phyloP scores from a whole-genome alignment of 805 yeast genomes.

The Teunomyces pallodes region DNA sequence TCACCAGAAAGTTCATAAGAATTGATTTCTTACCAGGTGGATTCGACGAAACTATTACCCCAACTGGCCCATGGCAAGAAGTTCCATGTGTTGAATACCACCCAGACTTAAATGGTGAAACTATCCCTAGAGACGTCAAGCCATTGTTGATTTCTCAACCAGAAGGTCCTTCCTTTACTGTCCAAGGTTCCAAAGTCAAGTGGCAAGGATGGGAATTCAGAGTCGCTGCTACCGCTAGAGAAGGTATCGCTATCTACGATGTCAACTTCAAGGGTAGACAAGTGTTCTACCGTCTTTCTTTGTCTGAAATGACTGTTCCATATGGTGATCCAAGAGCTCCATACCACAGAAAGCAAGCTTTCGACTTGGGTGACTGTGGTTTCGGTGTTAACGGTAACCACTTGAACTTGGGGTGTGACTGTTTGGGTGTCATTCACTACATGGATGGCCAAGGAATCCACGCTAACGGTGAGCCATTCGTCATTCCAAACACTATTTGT shows the following conservation, averaged over 20 bases:
- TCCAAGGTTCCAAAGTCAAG: constrained; percentile 56
- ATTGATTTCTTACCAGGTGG: constrained; percentile 77
- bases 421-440: constrained; percentile 76
- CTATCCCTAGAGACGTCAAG: constrained; percentile 53
- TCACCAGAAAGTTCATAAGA: constrained; percentile 59
- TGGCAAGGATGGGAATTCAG: constrained; percentile 89
- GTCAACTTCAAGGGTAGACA: constrained; percentile 75
- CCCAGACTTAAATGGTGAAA: constrained; percentile 62
- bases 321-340: constrained; percentile 85
- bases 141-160: constrained; percentile 72
- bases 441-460: constrained; percentile 58
- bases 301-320: constrained; percentile 86
- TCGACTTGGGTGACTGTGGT: constrained; percentile 83
- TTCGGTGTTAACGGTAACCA: constrained; percentile 73
- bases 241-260: constrained; percentile 75
- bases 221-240: constrained; percentile 68
- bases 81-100: constrained; percentile 69
- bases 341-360: constrained; percentile 82
- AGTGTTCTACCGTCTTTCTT: constrained; percentile 65
- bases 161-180: constrained; percentile 71
- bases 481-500: constrained; percentile 70
- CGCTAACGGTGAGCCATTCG: constrained; percentile 58
- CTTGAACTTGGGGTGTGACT: constrained; percentile 73
- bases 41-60: constrained; percentile 55
- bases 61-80: constrained; percentile 60